phyloP scores from a whole-genome alignment of 768 basidiomycete genomes.

The Termitomyces heimii region DNA sequence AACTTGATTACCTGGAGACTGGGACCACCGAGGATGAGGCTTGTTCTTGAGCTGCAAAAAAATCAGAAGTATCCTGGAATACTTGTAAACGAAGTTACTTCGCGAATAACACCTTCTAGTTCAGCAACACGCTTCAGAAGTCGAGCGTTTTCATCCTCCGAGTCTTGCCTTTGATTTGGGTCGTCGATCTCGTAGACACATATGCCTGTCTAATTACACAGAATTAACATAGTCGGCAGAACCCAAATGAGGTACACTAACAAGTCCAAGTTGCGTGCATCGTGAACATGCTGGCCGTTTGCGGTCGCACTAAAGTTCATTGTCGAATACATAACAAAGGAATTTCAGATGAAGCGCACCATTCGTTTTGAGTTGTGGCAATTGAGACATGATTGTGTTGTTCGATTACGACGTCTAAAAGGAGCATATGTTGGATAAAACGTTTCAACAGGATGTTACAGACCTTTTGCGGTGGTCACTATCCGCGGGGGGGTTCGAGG shows the following conservation, averaged over 20 bases:
- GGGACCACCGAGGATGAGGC: constrained; percentile 63
- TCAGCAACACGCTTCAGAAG: constrained; percentile 75
- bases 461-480: constrained; percentile 52
- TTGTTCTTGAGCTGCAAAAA: constrained; percentile 59
- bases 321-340: background rate
- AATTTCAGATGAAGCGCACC: constrained; percentile 29
- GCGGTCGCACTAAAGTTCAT: constrained; percentile 35
- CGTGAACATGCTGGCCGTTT: constrained; percentile 45
- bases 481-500: constrained; percentile 30
- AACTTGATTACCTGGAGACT: constrained; percentile 31
- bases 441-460: background rate
- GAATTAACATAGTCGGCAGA: background rate
- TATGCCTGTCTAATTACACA: constrained; percentile 55
- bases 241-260: constrained; percentile 15
- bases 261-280: constrained; percentile 46
- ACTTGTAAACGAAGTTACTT: constrained; percentile 32
- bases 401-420: constrained; percentile 56
- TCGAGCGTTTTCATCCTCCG: constrained; percentile 57
- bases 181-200: constrained; percentile 86
- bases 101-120: constrained; percentile 79
- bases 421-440: background rate
- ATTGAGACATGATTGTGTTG: constrained; percentile 68
- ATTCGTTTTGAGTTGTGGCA: constrained; percentile 72
- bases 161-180: constrained; percentile 48
- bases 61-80: constrained; percentile 19